phyloP scores from a whole-genome alignment of 2,329 filamentous ascomycete species.

The Pyrenochaeta sp. region DNA sequence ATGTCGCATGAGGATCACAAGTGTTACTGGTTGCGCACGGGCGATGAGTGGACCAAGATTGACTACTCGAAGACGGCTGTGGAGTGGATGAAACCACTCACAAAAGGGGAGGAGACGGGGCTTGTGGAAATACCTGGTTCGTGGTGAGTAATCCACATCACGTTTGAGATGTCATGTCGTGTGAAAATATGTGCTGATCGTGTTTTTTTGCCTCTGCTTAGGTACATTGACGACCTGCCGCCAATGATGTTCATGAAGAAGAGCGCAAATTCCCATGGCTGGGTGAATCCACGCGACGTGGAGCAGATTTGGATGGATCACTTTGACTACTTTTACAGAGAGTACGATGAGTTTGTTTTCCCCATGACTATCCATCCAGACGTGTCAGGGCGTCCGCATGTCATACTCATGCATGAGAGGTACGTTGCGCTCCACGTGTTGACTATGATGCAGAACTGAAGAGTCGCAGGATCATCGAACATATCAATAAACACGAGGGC shows the following conservation, averaged over 20 bases:
- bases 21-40: constrained; percentile 70
- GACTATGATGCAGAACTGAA: background rate
- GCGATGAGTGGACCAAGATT: constrained; percentile 73
- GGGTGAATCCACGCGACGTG: constrained; percentile 64
- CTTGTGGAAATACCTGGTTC: constrained; percentile 68
- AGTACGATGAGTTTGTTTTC: constrained; percentile 80
- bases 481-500: constrained; percentile 70
- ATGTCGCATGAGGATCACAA: constrained; percentile 73
- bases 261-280: constrained; percentile 71
- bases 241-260: constrained; percentile 79
- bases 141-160: too few species aligned
- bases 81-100: constrained; percentile 72
- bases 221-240: constrained; percentile 68
- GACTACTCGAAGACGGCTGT: constrained; percentile 70
- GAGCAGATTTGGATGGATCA: constrained; percentile 73
- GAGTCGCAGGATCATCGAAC: constrained; percentile 66
- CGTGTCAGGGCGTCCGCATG: constrained; percentile 70
- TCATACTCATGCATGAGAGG: constrained; percentile 76
- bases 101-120: constrained; percentile 67
- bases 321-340: constrained; percentile 77
- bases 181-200: background rate
- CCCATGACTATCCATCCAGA: constrained; percentile 82
- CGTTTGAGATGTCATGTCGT: too few species aligned
- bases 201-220: constrained; percentile 32
- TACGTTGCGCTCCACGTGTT: constrained; percentile 39